Percentiles rank a stretch among this genome's conserved stretches.
These are phyloP conservation scores for Pseudocercospora eumusae DNA, from an alignment of 2,329 filamentous ascomycete species.

Conservation along the genomic window DNA sequence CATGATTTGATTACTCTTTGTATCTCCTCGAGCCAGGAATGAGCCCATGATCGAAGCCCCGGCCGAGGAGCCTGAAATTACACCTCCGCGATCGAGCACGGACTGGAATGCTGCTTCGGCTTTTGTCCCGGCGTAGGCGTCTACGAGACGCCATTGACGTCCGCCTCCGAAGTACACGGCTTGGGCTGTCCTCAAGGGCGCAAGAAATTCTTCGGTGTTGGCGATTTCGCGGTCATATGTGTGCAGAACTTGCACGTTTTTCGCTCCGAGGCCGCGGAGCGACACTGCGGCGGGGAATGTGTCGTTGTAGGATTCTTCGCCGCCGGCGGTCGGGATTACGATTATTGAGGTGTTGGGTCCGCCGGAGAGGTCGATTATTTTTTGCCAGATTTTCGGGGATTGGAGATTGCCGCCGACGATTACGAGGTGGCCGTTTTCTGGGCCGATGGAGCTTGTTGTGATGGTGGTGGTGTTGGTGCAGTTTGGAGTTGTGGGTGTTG, in stretches of 20 bases:
- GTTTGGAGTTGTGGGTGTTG: neutral
- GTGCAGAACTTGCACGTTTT: conserved; percentile 29
- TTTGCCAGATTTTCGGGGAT: conserved; percentile 25
- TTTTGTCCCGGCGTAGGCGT: conserved; percentile 30
- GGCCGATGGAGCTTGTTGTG: conserved; percentile 16
- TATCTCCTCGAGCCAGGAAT: conserved; percentile 31
- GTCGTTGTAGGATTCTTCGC: conserved; percentile 25
- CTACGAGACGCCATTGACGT: conserved; percentile 31
- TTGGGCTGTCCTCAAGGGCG: conserved; percentile 22
- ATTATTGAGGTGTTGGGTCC: conserved; percentile 25
- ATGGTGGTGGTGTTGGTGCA: neutral
- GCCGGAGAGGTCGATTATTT: conserved; percentile 28
- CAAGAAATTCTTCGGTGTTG: conserved; percentile 29
- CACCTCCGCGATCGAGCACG: conserved; percentile 29
- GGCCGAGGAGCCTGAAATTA: conserved; percentile 27
- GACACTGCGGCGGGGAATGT: conserved; percentile 26
- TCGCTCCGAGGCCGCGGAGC: conserved; percentile 25
- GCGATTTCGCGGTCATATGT: conserved; percentile 29
- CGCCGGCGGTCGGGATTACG: conserved; percentile 30
- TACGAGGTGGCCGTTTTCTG: conserved; percentile 27
- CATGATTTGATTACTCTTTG: conserved; percentile 28
- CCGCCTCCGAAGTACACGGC: conserved; percentile 32
- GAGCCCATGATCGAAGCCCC: conserved; percentile 30
- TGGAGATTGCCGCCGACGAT: conserved; percentile 29
- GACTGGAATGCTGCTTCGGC: conserved; percentile 26